Evolutionary conservation across 805 yeast genomes (phyloP), one percentile per base, ranked within the genome.

Genomic region (Komagataella pastoris): DNA sequence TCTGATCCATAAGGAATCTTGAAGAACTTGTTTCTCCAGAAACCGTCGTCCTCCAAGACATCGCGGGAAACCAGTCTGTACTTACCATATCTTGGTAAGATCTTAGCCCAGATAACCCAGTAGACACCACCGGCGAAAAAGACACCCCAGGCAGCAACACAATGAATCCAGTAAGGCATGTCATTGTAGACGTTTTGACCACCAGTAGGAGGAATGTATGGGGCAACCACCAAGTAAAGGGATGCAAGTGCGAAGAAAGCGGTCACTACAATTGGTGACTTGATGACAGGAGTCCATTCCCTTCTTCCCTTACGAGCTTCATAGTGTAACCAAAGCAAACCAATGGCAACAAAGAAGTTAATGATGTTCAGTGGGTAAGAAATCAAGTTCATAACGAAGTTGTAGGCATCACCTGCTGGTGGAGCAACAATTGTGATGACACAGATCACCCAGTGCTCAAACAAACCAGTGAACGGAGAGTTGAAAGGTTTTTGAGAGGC

Each of bases 321-420:
- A 63, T 7, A 46, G 24, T 81, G 77, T 49, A 85, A 65, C 62
- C 73, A 76, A 49, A 86, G 63, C 57, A 83, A 69, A 17, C 86
- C 95, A 50, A 74, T 59, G 17, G 85, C 81, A 45, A 87, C 80
- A 47, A 73, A 71, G 30, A 81, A 69, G 64, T 86, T 83, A 59
- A 87, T 83, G 50, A 87, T 82, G 61, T 87, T 83, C 69, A 82
- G 76, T 49, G 95, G 91, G 64, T 87, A 87, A 2, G 91, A 81
- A 58, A 85, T 83, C 70, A 88, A 73, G 66, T 88, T 86, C 65
- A 85, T 64, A 57, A 87, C 79, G 63, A 88, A 84, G 65, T 85
- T 83, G 70, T 85, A 87, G 49, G 95, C 95, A 62, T 86, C 95
- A 53, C 93, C 95, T 23, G 90, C 86, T 17, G 93, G 91, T 46